Percentiles rank a stretch among this genome's conserved stretches.
These are phyloP conservation scores for Tuber borchii DNA, from an alignment of 495 filamentous ascomycete species.

Conservation along the genomic window DNA sequence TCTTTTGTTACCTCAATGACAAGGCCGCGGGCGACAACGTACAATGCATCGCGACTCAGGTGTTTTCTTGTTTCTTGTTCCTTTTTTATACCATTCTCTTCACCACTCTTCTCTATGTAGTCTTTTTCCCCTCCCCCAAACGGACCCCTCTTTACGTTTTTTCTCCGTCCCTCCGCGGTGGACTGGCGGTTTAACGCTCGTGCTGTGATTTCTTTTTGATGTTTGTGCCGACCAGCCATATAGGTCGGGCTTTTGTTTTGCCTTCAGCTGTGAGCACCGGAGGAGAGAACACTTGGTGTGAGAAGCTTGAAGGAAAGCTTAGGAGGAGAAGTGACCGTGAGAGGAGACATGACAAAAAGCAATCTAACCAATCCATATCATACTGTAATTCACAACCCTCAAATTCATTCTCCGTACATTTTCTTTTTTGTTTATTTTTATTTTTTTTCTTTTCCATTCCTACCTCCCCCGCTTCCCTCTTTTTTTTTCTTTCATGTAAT, in stretches of 20 bases:
- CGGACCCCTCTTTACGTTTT: constrained; percentile 17
- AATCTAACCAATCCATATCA: neutral
- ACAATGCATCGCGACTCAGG: constrained; percentile 29
- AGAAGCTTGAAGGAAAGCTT: neutral
- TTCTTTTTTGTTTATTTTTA: constrained; percentile 13
- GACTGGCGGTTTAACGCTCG: neutral
- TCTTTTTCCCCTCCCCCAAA: neutral
- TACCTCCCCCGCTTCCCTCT: neutral
- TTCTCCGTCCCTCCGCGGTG: constrained; percentile 11
- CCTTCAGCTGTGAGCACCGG: neutral
- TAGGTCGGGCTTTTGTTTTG: neutral
- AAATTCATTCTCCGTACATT: neutral
- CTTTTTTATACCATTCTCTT: constrained; percentile 19
- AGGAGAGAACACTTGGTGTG: neutral
- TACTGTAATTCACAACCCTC: neutral
- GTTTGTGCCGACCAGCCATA: neutral
- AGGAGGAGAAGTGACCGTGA: neutral
- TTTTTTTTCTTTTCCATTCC: constrained; percentile 23
- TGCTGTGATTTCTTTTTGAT: neutral
- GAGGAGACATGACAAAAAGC: neutral
- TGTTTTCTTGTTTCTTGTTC: constrained; percentile 19
- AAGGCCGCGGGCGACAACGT: constrained; percentile 32
- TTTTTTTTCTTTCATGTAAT: neutral
- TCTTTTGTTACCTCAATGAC: constrained; percentile 29
- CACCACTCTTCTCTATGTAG: constrained; percentile 19